phyloP scores from a whole-genome alignment of 2,329 filamentous ascomycete species.

The Beauveria bassiana region DNA sequence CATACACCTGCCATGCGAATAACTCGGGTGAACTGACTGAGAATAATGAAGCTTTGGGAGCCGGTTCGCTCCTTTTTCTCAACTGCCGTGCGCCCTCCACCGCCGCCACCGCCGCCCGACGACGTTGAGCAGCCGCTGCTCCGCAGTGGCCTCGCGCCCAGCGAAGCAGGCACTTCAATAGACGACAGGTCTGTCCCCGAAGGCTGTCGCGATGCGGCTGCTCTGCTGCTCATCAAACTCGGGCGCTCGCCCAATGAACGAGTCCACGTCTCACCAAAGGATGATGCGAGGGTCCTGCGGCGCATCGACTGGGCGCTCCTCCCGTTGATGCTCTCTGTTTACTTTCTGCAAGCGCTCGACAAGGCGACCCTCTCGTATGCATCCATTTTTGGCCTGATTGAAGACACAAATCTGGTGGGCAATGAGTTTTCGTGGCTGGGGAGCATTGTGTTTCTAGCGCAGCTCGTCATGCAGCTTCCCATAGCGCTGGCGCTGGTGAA shows the following conservation, averaged over 20 bases:
- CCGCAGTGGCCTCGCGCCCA: slow-evolving; percentile 49
- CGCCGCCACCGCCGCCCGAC: neutral
- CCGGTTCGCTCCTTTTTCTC: neutral
- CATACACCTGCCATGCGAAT: neutral
- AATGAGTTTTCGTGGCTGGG: slow-evolving; percentile 55
- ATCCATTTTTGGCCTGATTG: slow-evolving; percentile 54
- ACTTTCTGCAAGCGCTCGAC: slow-evolving; percentile 56
- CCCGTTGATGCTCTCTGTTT: slow-evolving; percentile 47
- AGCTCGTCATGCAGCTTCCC: slow-evolving; percentile 49
- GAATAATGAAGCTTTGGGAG: neutral
- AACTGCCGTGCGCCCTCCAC: neutral
- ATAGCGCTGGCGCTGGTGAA: slow-evolving; percentile 51
- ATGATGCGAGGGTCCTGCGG: slow-evolving; percentile 28
- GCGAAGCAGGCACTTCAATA: neutral
- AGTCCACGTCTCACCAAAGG: slow-evolving; percentile 24
- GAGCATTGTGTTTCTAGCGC: slow-evolving; percentile 53
- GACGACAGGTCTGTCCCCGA: neutral
- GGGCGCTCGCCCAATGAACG: slow-evolving; percentile 27
- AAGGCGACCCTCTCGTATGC: slow-evolving; percentile 55
- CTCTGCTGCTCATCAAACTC: slow-evolving; percentile 36
- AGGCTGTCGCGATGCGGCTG: slow-evolving; percentile 33
- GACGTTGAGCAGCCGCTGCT: slow-evolving; percentile 46
- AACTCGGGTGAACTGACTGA: neutral
- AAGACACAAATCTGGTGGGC: slow-evolving; percentile 48
- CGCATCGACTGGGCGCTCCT: slow-evolving; percentile 34